Percentiles rank a stretch among this genome's conserved stretches.
These are phyloP conservation scores for Ensete ventricosum DNA, from an alignment of 176 grass and related monocot genomes.

Conservation along the genomic window DNA sequence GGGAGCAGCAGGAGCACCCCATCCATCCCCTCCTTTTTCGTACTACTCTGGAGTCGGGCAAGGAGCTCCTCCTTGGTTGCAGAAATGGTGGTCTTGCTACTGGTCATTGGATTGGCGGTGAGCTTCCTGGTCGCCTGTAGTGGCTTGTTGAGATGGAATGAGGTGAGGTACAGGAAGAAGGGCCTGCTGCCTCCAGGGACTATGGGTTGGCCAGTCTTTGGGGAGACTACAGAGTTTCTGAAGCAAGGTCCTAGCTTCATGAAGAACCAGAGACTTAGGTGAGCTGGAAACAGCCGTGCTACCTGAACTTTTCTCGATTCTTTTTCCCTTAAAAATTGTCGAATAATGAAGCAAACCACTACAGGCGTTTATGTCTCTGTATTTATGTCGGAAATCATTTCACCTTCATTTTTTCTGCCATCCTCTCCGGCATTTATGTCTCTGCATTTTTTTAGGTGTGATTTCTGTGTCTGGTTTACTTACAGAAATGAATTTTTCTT, in stretches of 20 bases:
- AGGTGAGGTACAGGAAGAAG: constrained; percentile 22
- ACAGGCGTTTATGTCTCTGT: no score
- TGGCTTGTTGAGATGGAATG: constrained; percentile 21
- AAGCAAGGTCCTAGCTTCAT: constrained; percentile 26
- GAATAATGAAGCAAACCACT: no score
- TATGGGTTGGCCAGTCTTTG: constrained; percentile 29
- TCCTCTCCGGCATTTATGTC: no score
- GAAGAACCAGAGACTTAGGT: constrained; percentile 22
- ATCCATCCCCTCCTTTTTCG: no score
- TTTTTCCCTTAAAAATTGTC: no score
- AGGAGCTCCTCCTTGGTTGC: constrained; percentile 3
- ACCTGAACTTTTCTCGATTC: no score
- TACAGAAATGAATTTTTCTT: no score
- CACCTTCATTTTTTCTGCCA: no score
- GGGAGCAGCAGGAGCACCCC: not conserved
- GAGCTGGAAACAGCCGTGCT: not conserved
- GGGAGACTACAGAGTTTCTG: constrained; percentile 21
- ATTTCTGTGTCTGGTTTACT: no score
- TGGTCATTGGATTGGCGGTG: not conserved
- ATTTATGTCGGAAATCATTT: no score
- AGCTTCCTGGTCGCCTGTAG: constrained; percentile 13
- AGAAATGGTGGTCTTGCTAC: not conserved
- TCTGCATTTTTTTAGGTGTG: no score
- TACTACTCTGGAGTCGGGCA: no score
- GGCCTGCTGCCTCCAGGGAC: constrained; percentile 25